Percentiles rank a stretch among this genome's conserved stretches.
Conservation (phyloP, 2,329 filamentous ascomycete genomes). For the Sarocladiaceae sp. region DNA sequence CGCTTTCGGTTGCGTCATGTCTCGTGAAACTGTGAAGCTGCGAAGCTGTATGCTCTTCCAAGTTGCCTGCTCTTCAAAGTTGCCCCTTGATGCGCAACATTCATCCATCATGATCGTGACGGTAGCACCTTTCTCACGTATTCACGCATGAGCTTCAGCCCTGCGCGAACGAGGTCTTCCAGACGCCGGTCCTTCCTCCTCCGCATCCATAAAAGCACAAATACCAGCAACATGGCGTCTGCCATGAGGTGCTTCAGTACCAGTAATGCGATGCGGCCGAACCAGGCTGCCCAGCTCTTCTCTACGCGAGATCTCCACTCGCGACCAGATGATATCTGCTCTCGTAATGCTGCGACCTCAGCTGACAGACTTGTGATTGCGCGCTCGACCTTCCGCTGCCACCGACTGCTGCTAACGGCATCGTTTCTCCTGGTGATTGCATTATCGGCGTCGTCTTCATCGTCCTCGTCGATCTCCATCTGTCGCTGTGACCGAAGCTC, state of each 20-base stretch:
- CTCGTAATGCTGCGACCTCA: slow-evolving; percentile 85
- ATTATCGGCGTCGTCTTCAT: slow-evolving; percentile 27
- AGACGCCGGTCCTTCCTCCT: slow-evolving; percentile 65
- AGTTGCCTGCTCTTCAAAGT: no score
- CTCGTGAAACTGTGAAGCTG: no score
- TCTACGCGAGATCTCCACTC: slow-evolving; percentile 65
- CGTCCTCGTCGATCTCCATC: slow-evolving; percentile 41
- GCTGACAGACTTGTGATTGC: slow-evolving; percentile 86
- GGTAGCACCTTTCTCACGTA: slow-evolving; percentile 57
- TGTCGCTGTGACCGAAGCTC: slow-evolving; percentile 49
- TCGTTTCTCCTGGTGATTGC: slow-evolving; percentile 17
- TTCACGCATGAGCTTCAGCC: slow-evolving; percentile 53
- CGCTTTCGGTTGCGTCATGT: no score
- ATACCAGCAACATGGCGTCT: slow-evolving; percentile 61
- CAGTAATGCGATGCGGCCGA: slow-evolving; percentile 66
- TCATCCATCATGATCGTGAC: slow-evolving; percentile 51
- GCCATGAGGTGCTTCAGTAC: slow-evolving; percentile 68
- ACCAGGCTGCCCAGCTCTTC: slow-evolving; percentile 64
- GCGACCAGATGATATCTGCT: slow-evolving; percentile 78
- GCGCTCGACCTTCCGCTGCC: slow-evolving; percentile 79
- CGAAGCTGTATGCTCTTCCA: no score
- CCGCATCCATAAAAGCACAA: slow-evolving; percentile 70
- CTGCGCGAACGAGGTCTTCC: slow-evolving; percentile 68
- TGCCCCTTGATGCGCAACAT: no score
- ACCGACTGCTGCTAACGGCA: slow-evolving; percentile 42